Conservation (phyloP, 2,329 filamentous ascomycete species). For the Pestalotiopsis sp. region DNA sequence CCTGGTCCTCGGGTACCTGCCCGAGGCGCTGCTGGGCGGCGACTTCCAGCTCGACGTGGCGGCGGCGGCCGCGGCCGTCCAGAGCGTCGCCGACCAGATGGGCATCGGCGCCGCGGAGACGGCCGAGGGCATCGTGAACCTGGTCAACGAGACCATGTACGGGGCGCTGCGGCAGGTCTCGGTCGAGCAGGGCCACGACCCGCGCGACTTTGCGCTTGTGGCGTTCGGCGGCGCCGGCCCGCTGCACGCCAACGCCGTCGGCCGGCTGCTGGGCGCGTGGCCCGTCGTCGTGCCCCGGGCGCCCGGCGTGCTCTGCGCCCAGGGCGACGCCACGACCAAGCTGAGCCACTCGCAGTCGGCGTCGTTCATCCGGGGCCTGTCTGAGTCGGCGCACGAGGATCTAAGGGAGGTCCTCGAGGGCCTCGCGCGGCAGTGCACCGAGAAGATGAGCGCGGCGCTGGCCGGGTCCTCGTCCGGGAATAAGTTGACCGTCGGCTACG, state of each 20-base stretch:
- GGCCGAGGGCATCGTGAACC: conserved; percentile 50
- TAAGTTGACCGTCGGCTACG: conserved; percentile 36
- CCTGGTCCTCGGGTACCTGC: conserved; percentile 48
- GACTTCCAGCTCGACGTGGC: conserved; percentile 45
- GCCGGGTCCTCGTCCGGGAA: conserved; percentile 29
- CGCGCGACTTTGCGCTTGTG: conserved; percentile 51
- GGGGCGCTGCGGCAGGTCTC: conserved; percentile 52
- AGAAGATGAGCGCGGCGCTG: conserved; percentile 40
- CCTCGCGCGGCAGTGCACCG: conserved; percentile 38
- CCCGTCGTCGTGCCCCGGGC: conserved; percentile 55
- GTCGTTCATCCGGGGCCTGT: conserved; percentile 46
- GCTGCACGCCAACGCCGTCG: conserved; percentile 52
- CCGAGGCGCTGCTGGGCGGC: conserved; percentile 46
- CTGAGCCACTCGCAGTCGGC: conserved; percentile 48
- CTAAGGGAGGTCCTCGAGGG: conserved; percentile 33
- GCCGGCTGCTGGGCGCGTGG: conserved; percentile 50
- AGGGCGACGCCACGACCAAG: conserved; percentile 51
- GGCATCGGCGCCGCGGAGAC: conserved; percentile 41
- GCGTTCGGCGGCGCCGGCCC: conserved; percentile 54
- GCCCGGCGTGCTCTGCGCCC: conserved; percentile 51
- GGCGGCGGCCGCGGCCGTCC: conserved; percentile 42
- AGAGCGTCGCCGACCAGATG: conserved; percentile 47
- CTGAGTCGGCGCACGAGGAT: conserved; percentile 35
- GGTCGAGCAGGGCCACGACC: conserved; percentile 54
- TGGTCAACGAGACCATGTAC: conserved; percentile 55